Conservation (phyloP, 805 yeast species). For the Metschnikowia bowlesiae region DNA sequence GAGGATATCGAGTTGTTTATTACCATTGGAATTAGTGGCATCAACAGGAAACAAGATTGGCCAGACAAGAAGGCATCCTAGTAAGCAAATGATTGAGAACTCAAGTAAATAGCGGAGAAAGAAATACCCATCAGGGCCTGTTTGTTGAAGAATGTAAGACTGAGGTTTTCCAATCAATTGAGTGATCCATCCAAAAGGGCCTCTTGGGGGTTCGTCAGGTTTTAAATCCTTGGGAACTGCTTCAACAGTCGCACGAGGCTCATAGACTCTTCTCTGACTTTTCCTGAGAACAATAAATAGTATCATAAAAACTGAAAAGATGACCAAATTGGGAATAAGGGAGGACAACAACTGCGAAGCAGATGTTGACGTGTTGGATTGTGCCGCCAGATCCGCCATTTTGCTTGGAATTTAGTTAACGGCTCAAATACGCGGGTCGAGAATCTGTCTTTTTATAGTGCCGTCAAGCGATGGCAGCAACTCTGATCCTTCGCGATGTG, state of each 20-base stretch:
- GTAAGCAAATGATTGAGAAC: constrained; percentile 47
- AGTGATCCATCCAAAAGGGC: constrained; percentile 53
- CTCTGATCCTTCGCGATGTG: not conserved
- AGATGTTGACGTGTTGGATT: constrained; percentile 23
- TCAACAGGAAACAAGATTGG: constrained; percentile 71
- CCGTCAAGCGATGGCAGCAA: not conserved
- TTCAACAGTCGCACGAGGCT: constrained; percentile 46
- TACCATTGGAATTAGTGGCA: constrained; percentile 60
- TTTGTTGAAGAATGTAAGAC: constrained; percentile 59
- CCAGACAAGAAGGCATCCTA: constrained; percentile 55
- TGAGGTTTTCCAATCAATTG: constrained; percentile 52
- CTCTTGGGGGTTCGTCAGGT: constrained; percentile 42
- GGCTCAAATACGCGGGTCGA: not conserved
- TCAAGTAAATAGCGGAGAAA: constrained; percentile 61
- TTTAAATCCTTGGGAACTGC: constrained; percentile 43
- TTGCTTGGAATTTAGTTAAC: not conserved
- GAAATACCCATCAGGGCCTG: constrained; percentile 75
- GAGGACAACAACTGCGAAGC: constrained; percentile 49
- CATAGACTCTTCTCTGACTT: constrained; percentile 46
- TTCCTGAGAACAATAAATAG: constrained; percentile 41
- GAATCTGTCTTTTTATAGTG: not conserved
- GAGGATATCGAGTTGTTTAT: constrained; percentile 59
- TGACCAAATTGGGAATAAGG: constrained; percentile 40
- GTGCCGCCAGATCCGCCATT: not conserved
- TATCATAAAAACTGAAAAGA: constrained; percentile 37